phyloP scores from a whole-genome alignment of 306 rosid genomes.

The Fagus sylvatica region DNA sequence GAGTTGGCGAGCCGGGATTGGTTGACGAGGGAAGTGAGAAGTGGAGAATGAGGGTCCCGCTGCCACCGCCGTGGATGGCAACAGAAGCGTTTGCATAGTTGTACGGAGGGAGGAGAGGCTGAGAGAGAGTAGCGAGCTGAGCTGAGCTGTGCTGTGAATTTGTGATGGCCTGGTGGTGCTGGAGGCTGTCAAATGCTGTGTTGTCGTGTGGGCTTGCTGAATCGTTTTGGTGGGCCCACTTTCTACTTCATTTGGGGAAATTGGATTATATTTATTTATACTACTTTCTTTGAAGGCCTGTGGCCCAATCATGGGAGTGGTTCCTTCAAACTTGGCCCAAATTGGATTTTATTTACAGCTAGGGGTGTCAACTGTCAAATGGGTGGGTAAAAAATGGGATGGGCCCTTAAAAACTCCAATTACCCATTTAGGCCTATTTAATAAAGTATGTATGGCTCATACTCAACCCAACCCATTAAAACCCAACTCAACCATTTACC shows the following conservation, averaged over 20 bases:
- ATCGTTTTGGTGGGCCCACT: not conserved
- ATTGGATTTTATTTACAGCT: no score
- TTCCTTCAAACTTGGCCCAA: not conserved
- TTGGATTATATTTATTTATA: not conserved
- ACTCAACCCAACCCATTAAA: no score
- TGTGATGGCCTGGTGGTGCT: not conserved
- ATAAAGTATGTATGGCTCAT: no score
- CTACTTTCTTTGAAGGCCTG: not conserved
- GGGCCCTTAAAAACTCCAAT: no score
- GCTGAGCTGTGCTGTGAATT: not conserved
- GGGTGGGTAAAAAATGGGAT: no score
- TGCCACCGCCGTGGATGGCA: constrained; percentile 61
- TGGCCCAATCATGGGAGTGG: not conserved
- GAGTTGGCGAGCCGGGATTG: constrained; percentile 31
- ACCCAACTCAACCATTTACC: no score
- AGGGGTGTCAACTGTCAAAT: no score
- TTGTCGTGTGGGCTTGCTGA: no score
- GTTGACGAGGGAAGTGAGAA: constrained; percentile 14
- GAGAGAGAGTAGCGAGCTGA: not conserved
- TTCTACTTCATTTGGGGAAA: not conserved
- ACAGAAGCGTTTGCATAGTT: constrained; percentile 69
- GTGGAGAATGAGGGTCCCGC: constrained; percentile 15
- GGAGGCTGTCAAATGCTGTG: no score
- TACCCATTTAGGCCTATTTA: no score
- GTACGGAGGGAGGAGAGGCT: not conserved